phyloP scores from a whole-genome alignment of 2,329 filamentous ascomycete species.

The Alternaria alternata region DNA sequence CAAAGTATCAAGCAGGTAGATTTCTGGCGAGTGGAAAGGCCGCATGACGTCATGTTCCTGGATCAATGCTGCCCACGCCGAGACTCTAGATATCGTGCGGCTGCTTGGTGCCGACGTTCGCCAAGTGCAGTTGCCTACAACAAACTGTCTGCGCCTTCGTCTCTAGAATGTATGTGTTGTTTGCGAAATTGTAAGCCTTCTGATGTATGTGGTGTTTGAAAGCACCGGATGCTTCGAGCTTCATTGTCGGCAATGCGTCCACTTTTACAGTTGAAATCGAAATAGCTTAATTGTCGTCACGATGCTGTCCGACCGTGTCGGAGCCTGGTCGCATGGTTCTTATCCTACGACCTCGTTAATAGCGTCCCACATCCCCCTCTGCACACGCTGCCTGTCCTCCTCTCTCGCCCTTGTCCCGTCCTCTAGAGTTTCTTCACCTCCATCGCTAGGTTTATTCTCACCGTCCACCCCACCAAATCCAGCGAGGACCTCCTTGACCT shows the following conservation, averaged over 20 bases:
- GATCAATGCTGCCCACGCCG: neutral
- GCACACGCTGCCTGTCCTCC: constrained; percentile 31
- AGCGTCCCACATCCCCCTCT: constrained; percentile 48
- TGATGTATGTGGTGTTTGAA: neutral
- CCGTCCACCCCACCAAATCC: constrained; percentile 61
- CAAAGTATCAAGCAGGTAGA: neutral
- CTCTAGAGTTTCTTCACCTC: constrained; percentile 25
- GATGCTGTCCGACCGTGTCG: neutral
- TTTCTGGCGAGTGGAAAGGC: neutral
- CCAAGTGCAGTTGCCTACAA: neutral
- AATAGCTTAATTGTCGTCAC: neutral
- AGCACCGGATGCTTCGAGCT: neutral
- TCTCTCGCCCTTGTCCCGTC: constrained; percentile 16
- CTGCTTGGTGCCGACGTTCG: neutral
- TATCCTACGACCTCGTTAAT: constrained; percentile 46
- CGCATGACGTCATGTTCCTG: neutral
- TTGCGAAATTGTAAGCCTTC: neutral
- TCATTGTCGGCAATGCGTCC: too few relatives aligned
- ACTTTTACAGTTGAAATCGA: neutral
- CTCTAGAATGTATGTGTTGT: too few relatives aligned
- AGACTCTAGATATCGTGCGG: neutral
- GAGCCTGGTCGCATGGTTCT: neutral
- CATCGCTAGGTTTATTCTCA: constrained; percentile 8
- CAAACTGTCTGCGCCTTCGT: neutral
- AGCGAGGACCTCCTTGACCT: constrained; percentile 76